Evolutionary conservation across 371 early-diverging fungal genomes (phyloP).

Genomic region (Mortierella sp.): DNA sequence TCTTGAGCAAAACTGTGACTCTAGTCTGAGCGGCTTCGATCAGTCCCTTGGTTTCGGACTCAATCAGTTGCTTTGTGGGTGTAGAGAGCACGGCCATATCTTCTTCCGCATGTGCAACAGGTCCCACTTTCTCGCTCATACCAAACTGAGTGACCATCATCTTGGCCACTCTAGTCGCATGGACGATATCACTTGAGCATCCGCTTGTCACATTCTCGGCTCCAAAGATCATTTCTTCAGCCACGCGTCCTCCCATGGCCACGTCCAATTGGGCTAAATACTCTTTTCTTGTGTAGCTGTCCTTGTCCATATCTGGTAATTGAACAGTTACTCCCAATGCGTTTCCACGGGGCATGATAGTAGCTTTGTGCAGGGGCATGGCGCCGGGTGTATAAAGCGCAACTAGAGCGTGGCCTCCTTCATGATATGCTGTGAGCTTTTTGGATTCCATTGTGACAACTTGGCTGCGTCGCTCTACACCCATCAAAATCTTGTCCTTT

Average conservation of each 20-base stretch:
- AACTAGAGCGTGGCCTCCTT: constrained; percentile 97
- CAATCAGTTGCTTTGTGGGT: constrained; percentile 84
- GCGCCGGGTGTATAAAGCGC: constrained; percentile 97
- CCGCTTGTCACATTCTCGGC: constrained; percentile 95
- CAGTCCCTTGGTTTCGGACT: constrained; percentile 83
- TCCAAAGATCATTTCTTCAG: constrained; percentile 96
- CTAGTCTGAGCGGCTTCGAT: constrained; percentile 77
- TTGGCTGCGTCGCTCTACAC: constrained; percentile 92
- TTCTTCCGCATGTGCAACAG: constrained; percentile 68
- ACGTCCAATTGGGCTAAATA: constrained; percentile 94
- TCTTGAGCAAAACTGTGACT: constrained; percentile 77
- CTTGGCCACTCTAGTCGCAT: constrained; percentile 92
- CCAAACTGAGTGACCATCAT: constrained; percentile 94
- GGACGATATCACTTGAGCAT: constrained; percentile 90
- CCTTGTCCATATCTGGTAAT: constrained; percentile 95
- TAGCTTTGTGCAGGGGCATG: constrained; percentile 98
- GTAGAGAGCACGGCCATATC: constrained; percentile 79
- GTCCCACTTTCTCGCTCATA: constrained; percentile 89
- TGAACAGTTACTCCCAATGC: constrained; percentile 95
- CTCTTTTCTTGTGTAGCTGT: constrained; percentile 86
- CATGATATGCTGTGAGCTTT: constrained; percentile 95
- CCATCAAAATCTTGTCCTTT: constrained; percentile 98
- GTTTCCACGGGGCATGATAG: constrained; percentile 96
- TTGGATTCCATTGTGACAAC: constrained; percentile 92
- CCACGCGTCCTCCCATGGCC: constrained; percentile 97